Percentiles rank a stretch among this genome's conserved stretches.
These are phyloP conservation scores for Coemansia biformis DNA, from an alignment of 192 early-diverging fungal genomes.

Conservation along the genomic window DNA sequence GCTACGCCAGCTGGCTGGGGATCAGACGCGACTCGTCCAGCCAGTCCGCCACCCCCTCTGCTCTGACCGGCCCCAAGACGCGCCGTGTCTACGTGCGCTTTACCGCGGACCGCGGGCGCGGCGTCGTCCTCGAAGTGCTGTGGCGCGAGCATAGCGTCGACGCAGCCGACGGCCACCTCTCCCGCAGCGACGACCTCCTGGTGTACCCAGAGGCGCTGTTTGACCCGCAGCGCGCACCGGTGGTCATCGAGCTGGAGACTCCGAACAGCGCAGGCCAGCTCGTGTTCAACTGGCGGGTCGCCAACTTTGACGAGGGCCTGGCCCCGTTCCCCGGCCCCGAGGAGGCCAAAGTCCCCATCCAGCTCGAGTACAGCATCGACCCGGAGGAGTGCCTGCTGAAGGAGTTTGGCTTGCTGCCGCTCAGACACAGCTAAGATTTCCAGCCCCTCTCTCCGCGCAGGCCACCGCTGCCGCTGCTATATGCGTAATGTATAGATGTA, in stretches of 20 bases:
- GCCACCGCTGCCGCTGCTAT: too few species aligned
- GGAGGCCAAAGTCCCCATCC: conserved; percentile 41
- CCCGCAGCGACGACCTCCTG: conserved; percentile 13
- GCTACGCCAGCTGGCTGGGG: conserved; percentile 43
- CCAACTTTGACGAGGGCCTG: conserved; percentile 50
- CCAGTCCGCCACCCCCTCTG: not conserved
- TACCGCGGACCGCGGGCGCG: conserved; percentile 39
- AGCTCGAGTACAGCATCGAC: conserved; percentile 46
- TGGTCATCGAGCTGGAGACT: conserved; percentile 41
- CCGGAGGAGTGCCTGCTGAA: conserved; percentile 32
- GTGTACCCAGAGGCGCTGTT: conserved; percentile 41
- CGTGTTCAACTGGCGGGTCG: conserved; percentile 43
- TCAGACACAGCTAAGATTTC: conserved; percentile 25
- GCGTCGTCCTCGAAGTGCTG: conserved; percentile 40
- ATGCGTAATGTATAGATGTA: too few species aligned
- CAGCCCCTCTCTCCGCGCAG: too few species aligned
- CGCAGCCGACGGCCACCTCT: not conserved
- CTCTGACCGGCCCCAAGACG: conserved; percentile 3
- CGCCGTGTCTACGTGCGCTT: conserved; percentile 32
- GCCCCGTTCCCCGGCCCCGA: conserved; percentile 41
- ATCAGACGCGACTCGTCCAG: conserved; percentile 23
- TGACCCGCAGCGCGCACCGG: conserved; percentile 45
- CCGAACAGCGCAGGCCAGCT: conserved; percentile 36
- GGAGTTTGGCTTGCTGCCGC: conserved; percentile 23
- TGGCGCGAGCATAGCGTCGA: conserved; percentile 21